phyloP scores from a whole-genome alignment of 306 rosid species.

The Lotus japonicus region DNA sequence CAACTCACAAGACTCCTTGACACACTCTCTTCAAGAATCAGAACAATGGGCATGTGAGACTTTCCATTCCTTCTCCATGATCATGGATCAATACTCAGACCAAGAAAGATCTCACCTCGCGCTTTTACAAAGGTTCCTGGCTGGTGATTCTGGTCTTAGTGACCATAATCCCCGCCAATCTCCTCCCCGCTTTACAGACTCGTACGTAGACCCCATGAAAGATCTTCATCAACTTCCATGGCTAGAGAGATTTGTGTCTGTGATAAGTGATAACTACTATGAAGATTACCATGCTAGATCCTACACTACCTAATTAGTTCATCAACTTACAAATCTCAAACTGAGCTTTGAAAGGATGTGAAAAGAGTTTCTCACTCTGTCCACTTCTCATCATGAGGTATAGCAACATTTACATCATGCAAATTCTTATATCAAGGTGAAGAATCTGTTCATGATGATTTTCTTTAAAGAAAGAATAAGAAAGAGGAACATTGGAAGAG shows the following conservation, averaged over 20 bases:
- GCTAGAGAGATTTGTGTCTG: slow-evolving; percentile 94
- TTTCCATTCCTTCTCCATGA: slow-evolving; percentile 76
- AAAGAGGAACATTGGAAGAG: not conserved
- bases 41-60: slow-evolving; percentile 99
- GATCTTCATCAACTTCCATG: slow-evolving; percentile 97
- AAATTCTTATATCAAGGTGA: slow-evolving; percentile 11
- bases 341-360: slow-evolving; percentile 21
- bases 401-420: slow-evolving; percentile 7
- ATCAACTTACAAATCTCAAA: slow-evolving; percentile 15
- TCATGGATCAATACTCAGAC: slow-evolving; percentile 80
- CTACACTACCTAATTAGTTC: slow-evolving; percentile 33
- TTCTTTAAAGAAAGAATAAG: slow-evolving; percentile 5
- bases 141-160: slow-evolving; percentile 76
- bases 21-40: slow-evolving; percentile 81
- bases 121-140: slow-evolving; percentile 76
- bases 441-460: slow-evolving; percentile 5
- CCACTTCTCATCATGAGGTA: slow-evolving; percentile 11
- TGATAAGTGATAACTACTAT: slow-evolving; percentile 81
- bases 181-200: slow-evolving; percentile 83
- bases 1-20: slow-evolving; percentile 46
- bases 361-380: slow-evolving; percentile 45
- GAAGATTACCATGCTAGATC: slow-evolving; percentile 48
- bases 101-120: slow-evolving; percentile 89
- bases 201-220: slow-evolving; percentile 74
- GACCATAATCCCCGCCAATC: slow-evolving; percentile 83